Conservation (phyloP, 2,329 filamentous ascomycete species). For the Geosmithia flava region DNA sequence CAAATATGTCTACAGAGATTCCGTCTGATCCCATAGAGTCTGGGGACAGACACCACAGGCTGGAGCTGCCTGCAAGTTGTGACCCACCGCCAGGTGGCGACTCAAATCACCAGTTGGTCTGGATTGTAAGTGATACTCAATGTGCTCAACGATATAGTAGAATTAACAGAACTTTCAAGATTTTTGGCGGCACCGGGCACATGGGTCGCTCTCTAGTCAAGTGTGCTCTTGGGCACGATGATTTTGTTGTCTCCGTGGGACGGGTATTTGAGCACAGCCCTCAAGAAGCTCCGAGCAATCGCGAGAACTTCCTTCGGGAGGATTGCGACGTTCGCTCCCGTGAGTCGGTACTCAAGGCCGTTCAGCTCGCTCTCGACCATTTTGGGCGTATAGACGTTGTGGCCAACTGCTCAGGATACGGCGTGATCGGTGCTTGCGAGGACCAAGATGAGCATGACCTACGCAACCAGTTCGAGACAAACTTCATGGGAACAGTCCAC, state of each 20-base stretch:
- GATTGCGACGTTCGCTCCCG: slow-evolving; percentile 82
- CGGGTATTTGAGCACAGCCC: slow-evolving; percentile 65
- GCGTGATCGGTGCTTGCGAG: slow-evolving; percentile 89
- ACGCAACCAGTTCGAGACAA: slow-evolving; percentile 93
- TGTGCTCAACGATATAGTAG: not conserved
- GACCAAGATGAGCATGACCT: slow-evolving; percentile 94
- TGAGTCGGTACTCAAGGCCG: slow-evolving; percentile 61
- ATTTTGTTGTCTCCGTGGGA: slow-evolving; percentile 78
- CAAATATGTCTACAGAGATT: not conserved
- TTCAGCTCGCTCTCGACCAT: slow-evolving; percentile 56
- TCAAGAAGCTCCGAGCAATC: slow-evolving; percentile 59
- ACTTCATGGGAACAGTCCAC: slow-evolving; percentile 90
- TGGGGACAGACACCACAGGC: slow-evolving; percentile 12
- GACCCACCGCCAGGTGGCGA: slow-evolving; percentile 63
- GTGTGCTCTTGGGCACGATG: slow-evolving; percentile 64
- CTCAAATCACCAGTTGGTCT: slow-evolving; percentile 66
- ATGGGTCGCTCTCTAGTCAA: slow-evolving; percentile 88
- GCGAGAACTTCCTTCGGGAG: slow-evolving; percentile 63
- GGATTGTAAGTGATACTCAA: slow-evolving; percentile 54
- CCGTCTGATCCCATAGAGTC: not conserved
- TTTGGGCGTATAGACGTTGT: slow-evolving; percentile 83
- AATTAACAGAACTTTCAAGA: slow-evolving; percentile 28
- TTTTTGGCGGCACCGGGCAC: slow-evolving; percentile 95
- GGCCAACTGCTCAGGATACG: slow-evolving; percentile 89
- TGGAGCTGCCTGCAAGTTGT: slow-evolving; percentile 69